These are phyloP conservation scores for Pseudogymnoascus sp. DNA, from an alignment of 2,329 filamentous ascomycete species.

Conservation along the genomic window DNA sequence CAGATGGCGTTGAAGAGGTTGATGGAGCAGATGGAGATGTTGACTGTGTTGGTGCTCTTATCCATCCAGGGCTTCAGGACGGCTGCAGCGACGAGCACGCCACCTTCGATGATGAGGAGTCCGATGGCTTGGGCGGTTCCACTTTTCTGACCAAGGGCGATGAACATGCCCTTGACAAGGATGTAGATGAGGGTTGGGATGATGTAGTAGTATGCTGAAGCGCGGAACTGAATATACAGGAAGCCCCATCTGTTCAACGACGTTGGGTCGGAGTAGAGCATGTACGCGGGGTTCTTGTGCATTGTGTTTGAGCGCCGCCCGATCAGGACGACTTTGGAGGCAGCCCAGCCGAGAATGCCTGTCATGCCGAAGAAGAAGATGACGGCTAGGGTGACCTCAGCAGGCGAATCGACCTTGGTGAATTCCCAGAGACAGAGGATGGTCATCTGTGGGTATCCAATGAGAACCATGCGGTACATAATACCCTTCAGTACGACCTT, in stretches of 20 bases:
- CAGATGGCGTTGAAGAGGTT: conserved; percentile 91
- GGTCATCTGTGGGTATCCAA: conserved; percentile 85
- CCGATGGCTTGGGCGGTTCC: conserved; percentile 71
- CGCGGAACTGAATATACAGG: conserved; percentile 93
- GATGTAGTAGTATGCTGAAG: conserved; percentile 92
- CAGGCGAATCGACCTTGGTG: conserved; percentile 74
- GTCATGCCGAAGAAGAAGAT: conserved; percentile 82
- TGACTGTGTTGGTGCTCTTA: conserved; percentile 95
- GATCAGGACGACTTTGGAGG: conserved; percentile 81
- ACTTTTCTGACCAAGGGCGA: conserved; percentile 67
- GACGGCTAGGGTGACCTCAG: conserved; percentile 76
- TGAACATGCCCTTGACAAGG: conserved; percentile 81
- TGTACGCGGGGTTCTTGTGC: conserved; percentile 95
- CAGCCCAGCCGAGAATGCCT: conserved; percentile 72
- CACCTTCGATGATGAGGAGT: conserved; percentile 74
- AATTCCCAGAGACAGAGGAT: conserved; percentile 93
- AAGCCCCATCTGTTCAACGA: conserved; percentile 97
- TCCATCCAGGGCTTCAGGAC: conserved; percentile 97
- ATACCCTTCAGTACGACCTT: conserved; percentile 87
- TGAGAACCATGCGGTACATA: conserved; percentile 79
- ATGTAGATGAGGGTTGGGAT: conserved; percentile 70
- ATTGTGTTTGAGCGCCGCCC: conserved; percentile 80
- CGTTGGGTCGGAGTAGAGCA: conserved; percentile 90
- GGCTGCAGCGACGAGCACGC: conserved; percentile 65
- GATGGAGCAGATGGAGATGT: conserved; percentile 81